Evolutionary conservation across 1,284 basidiomycete species (phyloP), one percentile per base, ranked within the genome.

Genomic region (Laetiporus sulphureus): DNA sequence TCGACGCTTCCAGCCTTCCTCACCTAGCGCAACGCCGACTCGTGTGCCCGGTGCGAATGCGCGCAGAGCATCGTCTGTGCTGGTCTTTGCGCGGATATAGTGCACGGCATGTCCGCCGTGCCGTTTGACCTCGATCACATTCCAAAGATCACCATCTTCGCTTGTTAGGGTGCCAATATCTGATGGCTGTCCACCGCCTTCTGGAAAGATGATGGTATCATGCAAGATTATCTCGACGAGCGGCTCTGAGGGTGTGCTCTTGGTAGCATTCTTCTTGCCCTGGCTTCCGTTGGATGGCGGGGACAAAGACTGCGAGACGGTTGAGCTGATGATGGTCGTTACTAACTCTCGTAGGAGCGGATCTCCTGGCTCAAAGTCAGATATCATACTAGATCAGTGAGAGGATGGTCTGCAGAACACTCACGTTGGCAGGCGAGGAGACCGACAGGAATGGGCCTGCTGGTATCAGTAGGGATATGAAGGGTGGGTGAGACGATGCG

Each of bases 151-250:
- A 11, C 68, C 66, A 42, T 75, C 62, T 0, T 57, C 53, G 11
- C 61, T 62, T 1, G 68, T 70, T 16, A 93, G 65, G 7, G 68
- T 42, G 0, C 90, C 91, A 18, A 79, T 79, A 56, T 93, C 91
- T 4, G 80, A 81, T 0, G 88, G 86, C 54, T 94, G 91, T 2
- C 88, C 89, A 12, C 91, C 91, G 11, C 89, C 88, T 64, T 93
- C 91, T 0, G 91, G 91, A 56, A 93, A 93, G 33, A 91, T 73
- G n/a, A 90, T 71, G 1, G 88, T 91, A 59, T 93, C 91, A 46
- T 83, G 78, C 30, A 89, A 64, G 48, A 85, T 71, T 3, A 93
- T 66, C 50, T 83, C 76, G 24, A 83, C 64, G 13, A 77, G 60
- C 4, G 74, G 71, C 35, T 65, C 68, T 11, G 56, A 60, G 1